Percentiles rank a stretch among this genome's conserved stretches.
phyloP scores from a whole-genome alignment of 2,329 filamentous ascomycete genomes.

The Lachnellula cervina region DNA sequence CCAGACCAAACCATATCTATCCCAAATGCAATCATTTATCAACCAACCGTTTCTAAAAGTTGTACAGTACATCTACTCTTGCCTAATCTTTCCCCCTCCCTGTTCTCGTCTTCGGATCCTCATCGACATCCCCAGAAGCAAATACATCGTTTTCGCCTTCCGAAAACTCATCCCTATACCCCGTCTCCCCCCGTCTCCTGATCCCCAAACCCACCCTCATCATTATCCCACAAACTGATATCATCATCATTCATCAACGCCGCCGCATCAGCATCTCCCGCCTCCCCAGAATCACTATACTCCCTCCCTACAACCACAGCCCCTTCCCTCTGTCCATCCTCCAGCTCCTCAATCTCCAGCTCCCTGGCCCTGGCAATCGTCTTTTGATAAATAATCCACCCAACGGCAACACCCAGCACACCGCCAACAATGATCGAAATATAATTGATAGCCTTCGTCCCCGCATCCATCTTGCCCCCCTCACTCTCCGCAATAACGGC shows the following conservation, averaged over 20 bases:
- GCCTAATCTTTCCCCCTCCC: neutral
- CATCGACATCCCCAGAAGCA: constrained; percentile 20
- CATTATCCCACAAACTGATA: constrained; percentile 31
- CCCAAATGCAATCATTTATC: neutral
- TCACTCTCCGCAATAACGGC: constrained; percentile 79
- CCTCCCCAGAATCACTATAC: constrained; percentile 20
- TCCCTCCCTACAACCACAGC: constrained; percentile 4
- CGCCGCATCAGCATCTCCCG: constrained; percentile 19
- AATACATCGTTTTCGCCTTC: constrained; percentile 29
- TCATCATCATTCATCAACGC: constrained; percentile 31
- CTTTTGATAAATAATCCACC: constrained; percentile 76
- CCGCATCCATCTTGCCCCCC: constrained; percentile 62
- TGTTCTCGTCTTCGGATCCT: neutral
- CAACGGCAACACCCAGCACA: constrained; percentile 67
- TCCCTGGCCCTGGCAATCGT: constrained; percentile 60
- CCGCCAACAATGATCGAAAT: constrained; percentile 70
- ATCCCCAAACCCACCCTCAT: constrained; percentile 11
- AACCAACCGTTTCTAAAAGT: neutral
- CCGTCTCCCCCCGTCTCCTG: constrained; percentile 9
- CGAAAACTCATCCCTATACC: constrained; percentile 29
- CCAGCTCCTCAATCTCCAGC: constrained; percentile 38
- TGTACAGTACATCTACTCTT: neutral
- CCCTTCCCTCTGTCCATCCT: constrained; percentile 18
- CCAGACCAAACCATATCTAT: neutral
- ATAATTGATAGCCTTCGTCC: constrained; percentile 79